Conservation (phyloP, 352 stramenopile species). For the Phytophthora capsici region DNA sequence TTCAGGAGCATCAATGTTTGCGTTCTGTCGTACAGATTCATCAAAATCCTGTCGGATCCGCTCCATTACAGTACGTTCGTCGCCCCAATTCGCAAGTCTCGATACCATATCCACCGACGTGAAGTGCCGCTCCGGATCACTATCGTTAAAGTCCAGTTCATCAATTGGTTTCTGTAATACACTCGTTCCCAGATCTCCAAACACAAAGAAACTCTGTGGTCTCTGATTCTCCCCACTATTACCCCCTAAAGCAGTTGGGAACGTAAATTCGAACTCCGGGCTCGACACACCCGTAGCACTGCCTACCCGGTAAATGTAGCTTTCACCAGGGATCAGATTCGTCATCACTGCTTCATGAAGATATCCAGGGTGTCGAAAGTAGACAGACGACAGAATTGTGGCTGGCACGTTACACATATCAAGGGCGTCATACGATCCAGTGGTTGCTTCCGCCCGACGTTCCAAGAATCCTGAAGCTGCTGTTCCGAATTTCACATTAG, state of each 20-base stretch:
- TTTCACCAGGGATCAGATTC: constrained; percentile 27
- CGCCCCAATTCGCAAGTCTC: constrained; percentile 26
- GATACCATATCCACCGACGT: constrained; percentile 30
- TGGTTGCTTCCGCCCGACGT: constrained; percentile 17
- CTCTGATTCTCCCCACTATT: constrained; percentile 14
- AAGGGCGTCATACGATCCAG: constrained; percentile 25
- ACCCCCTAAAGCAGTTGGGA: constrained; percentile 27
- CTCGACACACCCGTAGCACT: constrained; percentile 29
- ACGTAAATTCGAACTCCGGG: constrained; percentile 35
- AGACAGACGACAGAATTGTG: constrained; percentile 24
- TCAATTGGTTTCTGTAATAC: constrained; percentile 27
- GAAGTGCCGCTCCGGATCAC: constrained; percentile 28
- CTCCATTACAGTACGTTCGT: constrained; percentile 39
- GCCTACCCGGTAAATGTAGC: constrained; percentile 41
- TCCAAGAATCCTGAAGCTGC: constrained; percentile 9
- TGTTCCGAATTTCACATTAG: constrained; percentile 42
- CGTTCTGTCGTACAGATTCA: constrained; percentile 8
- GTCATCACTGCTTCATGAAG: constrained; percentile 44
- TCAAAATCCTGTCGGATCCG: constrained; percentile 35
- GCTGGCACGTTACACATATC: constrained; percentile 38
- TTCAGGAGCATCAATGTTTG: constrained; percentile 36
- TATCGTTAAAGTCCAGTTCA: constrained; percentile 32
- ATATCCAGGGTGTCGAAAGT: constrained; percentile 38
- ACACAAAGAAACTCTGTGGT: constrained; percentile 67
- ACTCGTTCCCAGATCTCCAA: constrained; percentile 61